Percentiles rank a stretch among this genome's conserved stretches.
These are phyloP conservation scores for Apophysomyces elegans DNA, from an alignment of 371 early-diverging fungal species.

Conservation along the genomic window DNA sequence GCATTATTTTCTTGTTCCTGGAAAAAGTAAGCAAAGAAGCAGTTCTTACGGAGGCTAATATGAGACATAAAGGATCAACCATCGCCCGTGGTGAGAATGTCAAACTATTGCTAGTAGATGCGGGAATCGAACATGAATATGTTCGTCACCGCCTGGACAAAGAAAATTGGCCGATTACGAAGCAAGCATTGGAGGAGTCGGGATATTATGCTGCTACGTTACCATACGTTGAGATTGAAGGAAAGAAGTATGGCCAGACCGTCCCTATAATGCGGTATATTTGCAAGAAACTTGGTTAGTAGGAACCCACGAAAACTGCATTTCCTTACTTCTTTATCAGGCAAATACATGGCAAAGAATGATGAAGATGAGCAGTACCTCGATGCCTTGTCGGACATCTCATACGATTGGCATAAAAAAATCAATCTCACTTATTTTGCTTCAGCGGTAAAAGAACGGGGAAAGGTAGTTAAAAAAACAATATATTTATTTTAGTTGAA, in stretches of 20 bases:
- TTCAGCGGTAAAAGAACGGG: conserved; percentile 64
- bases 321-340: background rate
- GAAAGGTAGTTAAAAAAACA: no score
- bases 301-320: background rate
- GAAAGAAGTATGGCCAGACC: conserved; percentile 4
- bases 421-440: conserved; percentile 63
- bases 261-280: conserved; percentile 14
- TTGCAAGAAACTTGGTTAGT: conserved; percentile 11
- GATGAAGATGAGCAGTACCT: conserved; percentile 14
- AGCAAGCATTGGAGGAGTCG: background rate
- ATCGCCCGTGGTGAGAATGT: conserved; percentile 10
- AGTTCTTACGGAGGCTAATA: background rate
- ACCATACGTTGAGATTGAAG: conserved; percentile 13
- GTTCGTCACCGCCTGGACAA: background rate
- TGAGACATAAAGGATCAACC: background rate
- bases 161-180: background rate
- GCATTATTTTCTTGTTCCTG: conserved; percentile 1
- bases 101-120: conserved; percentile 16
- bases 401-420: conserved; percentile 37
- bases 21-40: background rate
- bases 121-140: conserved; percentile 16
- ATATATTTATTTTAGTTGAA: no score
- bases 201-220: conserved; percentile 1
- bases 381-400: conserved; percentile 14
- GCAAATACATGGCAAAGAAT: conserved; percentile 8